Evolutionary conservation across 495 filamentous ascomycete species (phyloP), one percentile per base, ranked within the genome.

Genomic region (Trichoderma asperelloides): DNA sequence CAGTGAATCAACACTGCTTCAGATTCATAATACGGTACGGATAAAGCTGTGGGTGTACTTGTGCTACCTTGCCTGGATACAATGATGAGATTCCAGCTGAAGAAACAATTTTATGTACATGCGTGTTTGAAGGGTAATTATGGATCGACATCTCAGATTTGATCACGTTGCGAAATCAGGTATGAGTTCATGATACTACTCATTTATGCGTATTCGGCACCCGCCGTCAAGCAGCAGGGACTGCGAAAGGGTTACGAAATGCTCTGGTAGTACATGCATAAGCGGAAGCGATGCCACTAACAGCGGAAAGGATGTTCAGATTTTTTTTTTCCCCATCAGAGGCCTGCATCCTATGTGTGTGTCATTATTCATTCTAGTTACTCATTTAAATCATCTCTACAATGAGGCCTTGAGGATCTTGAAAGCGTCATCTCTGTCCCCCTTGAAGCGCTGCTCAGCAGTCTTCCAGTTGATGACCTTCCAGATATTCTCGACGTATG

Each of bases 401-500:
- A 80, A 70, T 30, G 73, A 55, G 1, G 74, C 74, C 68, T 76
- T 79, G 55, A 79, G 67, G 12, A 67, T 55, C 63, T 71, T 70
- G 67, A 77, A 79, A 11, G 71, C 73, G 47, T 75, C 76, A 63
- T 76, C 78, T 49, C 74, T 67, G 45, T 66, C 72, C 39, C 75
- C 78, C 13, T 67, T 60, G 74, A 94, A 95, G 67, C 95, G 87
- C 77, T 89, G 85, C 84, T 96, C 96, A 43, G 89, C 95, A 47
- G 89, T 84, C 84, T 94, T 95, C 95, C 95, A 98, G 83, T 98
- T 98, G 72, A 98, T 84, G 51, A 98, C 91, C 68, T 97, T 91
- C 96, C 96, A 98, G 74, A 98, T 89, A 65, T 93, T 93, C 69
- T 86, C 86, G 73, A 98, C 96, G 79, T 98, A 98, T 71, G 96